Evolutionary conservation across 495 filamentous ascomycete species (phyloP).

Genomic region (Podospora bellae-mahoneyi): DNA sequence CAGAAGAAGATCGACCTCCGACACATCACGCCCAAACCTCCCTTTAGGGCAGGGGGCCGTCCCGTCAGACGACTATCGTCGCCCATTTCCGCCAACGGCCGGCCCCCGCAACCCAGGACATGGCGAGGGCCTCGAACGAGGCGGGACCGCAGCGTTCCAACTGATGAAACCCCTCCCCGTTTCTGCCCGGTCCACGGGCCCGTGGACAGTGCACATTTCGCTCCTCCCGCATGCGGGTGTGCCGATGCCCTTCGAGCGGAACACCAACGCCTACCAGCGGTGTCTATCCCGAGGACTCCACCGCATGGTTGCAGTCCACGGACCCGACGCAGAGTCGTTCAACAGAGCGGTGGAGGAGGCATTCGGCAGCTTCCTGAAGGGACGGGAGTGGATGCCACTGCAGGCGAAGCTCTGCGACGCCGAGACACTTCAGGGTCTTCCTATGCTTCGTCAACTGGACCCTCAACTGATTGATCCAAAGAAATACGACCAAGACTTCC

Average conservation of each 20-base stretch:
- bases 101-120: slow-evolving; percentile 15
- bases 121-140: slow-evolving; percentile 20
- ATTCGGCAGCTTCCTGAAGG: slow-evolving; percentile 47
- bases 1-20: slow-evolving; percentile 35
- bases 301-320: slow-evolving; percentile 49
- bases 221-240: slow-evolving; percentile 49
- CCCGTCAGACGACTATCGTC: slow-evolving; percentile 18
- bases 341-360: slow-evolving; percentile 44
- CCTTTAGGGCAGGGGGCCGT: slow-evolving; percentile 31
- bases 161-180: slow-evolving; percentile 15
- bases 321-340: slow-evolving; percentile 48
- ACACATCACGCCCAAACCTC: slow-evolving; percentile 31
- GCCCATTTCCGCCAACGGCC: slow-evolving; percentile 23
- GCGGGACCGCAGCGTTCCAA: slow-evolving; percentile 17
- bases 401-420: slow-evolving; percentile 56
- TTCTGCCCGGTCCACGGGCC: slow-evolving; percentile 28
- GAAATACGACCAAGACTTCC: slow-evolving; percentile 47
- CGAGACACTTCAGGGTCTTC: slow-evolving; percentile 50
- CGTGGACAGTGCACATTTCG: slow-evolving; percentile 57
- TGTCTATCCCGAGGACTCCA: slow-evolving; percentile 56
- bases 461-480: slow-evolving; percentile 32
- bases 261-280: slow-evolving; percentile 55
- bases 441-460: slow-evolving; percentile 53
- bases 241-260: slow-evolving; percentile 57
- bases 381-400: slow-evolving; percentile 51